Percentiles rank a stretch among this genome's conserved stretches.
These are phyloP conservation scores for Stenocarpella maydis DNA, from an alignment of 2,329 filamentous ascomycete species.

Conservation along the genomic window DNA sequence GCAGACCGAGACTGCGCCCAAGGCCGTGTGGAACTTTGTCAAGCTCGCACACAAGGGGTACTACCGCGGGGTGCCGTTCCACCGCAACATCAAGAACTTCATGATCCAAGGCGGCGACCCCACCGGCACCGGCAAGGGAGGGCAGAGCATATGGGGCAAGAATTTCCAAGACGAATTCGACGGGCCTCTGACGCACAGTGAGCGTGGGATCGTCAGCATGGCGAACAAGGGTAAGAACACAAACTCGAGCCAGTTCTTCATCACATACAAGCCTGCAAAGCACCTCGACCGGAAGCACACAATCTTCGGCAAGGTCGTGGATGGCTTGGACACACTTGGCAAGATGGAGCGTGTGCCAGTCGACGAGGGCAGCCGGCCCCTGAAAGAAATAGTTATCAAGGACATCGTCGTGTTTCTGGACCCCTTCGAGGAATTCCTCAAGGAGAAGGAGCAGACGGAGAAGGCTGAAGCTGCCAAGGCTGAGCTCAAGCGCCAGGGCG, in stretches of 20 bases:
- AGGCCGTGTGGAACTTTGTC: slow-evolving; percentile 97
- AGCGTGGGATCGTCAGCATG: slow-evolving; percentile 86
- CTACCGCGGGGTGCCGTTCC: slow-evolving; percentile 84
- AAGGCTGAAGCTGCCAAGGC: slow-evolving; percentile 64
- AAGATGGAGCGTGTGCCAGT: slow-evolving; percentile 81
- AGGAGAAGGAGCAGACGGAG: slow-evolving; percentile 73
- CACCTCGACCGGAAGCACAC: slow-evolving; percentile 97
- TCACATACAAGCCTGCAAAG: slow-evolving; percentile 83
- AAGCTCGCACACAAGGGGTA: slow-evolving; percentile 88
- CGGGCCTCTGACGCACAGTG: slow-evolving; percentile 83
- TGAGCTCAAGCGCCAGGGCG: slow-evolving; percentile 69
- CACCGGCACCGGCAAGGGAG: slow-evolving; percentile 90
- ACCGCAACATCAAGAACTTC: slow-evolving; percentile 93
- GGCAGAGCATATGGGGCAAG: slow-evolving; percentile 90
- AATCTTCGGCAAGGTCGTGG: slow-evolving; percentile 89
- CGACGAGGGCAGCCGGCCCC: slow-evolving; percentile 78
- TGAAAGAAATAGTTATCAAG: slow-evolving; percentile 80
- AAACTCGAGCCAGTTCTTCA: slow-evolving; percentile 94
- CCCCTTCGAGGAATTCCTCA: slow-evolving; percentile 92
- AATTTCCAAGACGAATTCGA: slow-evolving; percentile 95
- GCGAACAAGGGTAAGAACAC: slow-evolving; percentile 99
- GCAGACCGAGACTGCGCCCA: slow-evolving; percentile 88
- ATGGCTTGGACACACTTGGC: slow-evolving; percentile 74
- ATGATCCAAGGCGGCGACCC: slow-evolving; percentile 99
- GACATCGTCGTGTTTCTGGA: slow-evolving; percentile 89